Base-by-base conservation (phyloP, 495 filamentous ascomycete species). In the Halenospora varia region DNA sequence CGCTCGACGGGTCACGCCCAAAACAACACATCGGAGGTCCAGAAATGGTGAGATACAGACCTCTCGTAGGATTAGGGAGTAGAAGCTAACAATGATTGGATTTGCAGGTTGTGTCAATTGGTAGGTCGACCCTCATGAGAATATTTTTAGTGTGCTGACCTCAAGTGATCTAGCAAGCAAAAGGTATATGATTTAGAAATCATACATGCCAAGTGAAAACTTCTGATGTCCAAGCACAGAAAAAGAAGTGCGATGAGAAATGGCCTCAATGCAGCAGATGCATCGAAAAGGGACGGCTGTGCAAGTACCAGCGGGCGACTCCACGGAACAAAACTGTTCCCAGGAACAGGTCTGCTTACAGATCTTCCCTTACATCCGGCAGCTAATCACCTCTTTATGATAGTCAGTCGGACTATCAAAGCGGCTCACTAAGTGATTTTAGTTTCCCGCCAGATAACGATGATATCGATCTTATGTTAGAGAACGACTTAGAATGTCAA, bases 201-300 rank as follows among this genome's bases (percentile, higher is more conserved):
- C n/a, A n/a, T n/a, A n/a, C n/a, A n/a, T n/a, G n/a, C n/a, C n/a
- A n/a, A n/a, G n/a, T 29, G 19, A 39, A 35, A 11, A 15, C 10
- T 22, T 29, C 55, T 62, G 51, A 65, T 53, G 35, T 24, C 25
- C 29, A 8, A n/a, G n/a, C 19, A 62, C 63, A 82, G 77, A 85
- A 85, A 69, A 85, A 85, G 66, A 85, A 85, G 70, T 85, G 82
- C 62, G 81, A 85, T 60, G 82, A 85, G 64, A 74, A 71, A 52
- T 78, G 77, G 11, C 82, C 82, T 1, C 68, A 75, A 53, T 85
- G 82, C 66, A 72, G 77, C 42, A 78, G 82, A 23, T 85, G 82
- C 66, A 59, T 64, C 25, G 82, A 85, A 67, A 74, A 76, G 46
- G 70, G 72, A 11, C 66, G 77, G 19, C 66, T 73, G 46, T 85